Evolutionary conservation across 345 rosid species (phyloP), one percentile per base, ranked within the genome.

Genomic region (Citrus cavaleriei): DNA sequence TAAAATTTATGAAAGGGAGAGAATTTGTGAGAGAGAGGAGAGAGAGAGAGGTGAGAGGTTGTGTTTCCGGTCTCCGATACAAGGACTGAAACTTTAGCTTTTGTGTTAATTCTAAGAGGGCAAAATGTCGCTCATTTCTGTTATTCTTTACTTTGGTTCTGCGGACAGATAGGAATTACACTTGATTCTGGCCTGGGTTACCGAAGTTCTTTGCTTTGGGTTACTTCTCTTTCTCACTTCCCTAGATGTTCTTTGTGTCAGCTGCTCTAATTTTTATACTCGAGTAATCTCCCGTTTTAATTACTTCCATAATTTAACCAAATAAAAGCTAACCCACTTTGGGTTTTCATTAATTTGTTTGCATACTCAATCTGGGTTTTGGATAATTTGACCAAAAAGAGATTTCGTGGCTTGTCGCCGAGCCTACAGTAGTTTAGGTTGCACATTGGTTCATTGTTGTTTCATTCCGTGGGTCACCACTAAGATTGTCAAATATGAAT

Each of bases 191-290:
- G 86, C 81, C 86, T 78, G 90, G 87, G 80, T 81, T 83, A 82
- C 86, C 86, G 83, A 83, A 86, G 85, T 85, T 75, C 78, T 74
- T 85, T 86, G 84, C 88, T 89, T 87, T 83, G 72, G 38, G 37
- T 40, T 64, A 19, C 58, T 64, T 75, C 83, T 66, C 91, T 89
- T 89, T 90, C 92, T 81, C 90, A 79, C 89, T 88, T 88, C 91
- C 93, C 92, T 81, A 87, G 86, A 91, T 86, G 91, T 91, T 91
- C 92, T 64, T 77, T 81, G 79, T 84, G 89, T 84, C 85, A 81
- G 84, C 77, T 77, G 7, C 64, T 81, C 77, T 30, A 79, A 14
- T 79, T 35, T 59, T 67, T 40, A 13, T 73, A 58, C 30, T 19
- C 32, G 38, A 54, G 51, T 18, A 1, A 54, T 5, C 22, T 54